Conservation (phyloP, 768 basidiomycete genomes). For the Agrocybe pediades region DNA sequence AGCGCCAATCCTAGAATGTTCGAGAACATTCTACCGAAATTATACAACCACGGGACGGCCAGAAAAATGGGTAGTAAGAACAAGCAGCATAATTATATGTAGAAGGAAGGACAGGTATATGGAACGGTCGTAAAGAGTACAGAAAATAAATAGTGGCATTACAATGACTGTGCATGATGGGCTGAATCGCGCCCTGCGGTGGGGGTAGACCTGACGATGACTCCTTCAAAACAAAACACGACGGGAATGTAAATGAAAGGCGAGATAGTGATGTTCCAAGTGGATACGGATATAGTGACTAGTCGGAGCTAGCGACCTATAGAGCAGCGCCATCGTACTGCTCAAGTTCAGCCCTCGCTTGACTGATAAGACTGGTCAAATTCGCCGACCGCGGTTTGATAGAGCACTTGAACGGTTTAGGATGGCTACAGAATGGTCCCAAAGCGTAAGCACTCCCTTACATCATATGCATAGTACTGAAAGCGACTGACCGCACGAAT, state of each 20-base stretch:
- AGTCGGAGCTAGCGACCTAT: no score
- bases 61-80: no score
- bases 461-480: not conserved
- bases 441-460: not conserved
- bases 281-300: no score
- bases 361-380: slow-evolving; percentile 27
- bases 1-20: no score
- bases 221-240: slow-evolving; percentile 6
- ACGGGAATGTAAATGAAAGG: slow-evolving; percentile 1
- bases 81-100: no score
- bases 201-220: not conserved
- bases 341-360: slow-evolving; percentile 24
- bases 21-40: no score
- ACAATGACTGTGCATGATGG: not conserved
- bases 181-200: no score
- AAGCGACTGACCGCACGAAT: slow-evolving; percentile 45
- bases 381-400: slow-evolving; percentile 46
- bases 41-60: no score
- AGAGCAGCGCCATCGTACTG: no score
- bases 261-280: slow-evolving; percentile 5
- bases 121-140: no score
- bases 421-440: slow-evolving; percentile 39
- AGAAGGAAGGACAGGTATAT: no score
- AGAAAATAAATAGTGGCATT: no score
- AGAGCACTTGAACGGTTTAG: slow-evolving; percentile 48